These are phyloP conservation scores for Apiotrichum porosum DNA, from an alignment of 1,284 basidiomycete genomes.

Conservation along the genomic window DNA sequence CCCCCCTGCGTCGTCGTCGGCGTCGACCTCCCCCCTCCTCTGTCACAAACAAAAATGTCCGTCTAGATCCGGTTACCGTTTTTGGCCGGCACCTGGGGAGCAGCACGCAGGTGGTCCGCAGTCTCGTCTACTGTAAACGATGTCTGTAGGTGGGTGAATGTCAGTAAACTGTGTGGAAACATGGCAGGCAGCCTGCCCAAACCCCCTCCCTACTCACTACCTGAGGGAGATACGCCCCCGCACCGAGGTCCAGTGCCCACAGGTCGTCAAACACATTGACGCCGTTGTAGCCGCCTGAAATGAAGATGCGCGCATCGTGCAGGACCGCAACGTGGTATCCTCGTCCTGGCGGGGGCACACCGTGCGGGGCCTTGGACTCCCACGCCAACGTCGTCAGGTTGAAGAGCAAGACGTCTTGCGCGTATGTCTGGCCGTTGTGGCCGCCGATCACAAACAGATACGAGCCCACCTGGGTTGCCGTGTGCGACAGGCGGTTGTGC, in stretches of 20 bases:
- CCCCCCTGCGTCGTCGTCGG: not conserved
- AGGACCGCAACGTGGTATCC: conserved; percentile 72
- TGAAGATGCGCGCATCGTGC: conserved; percentile 74
- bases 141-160: conserved; percentile 20
- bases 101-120: conserved; percentile 12
- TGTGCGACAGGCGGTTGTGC: conserved; percentile 75
- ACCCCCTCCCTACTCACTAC: conserved; percentile 55
- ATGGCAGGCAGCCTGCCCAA: too few species aligned
- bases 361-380: conserved; percentile 60
- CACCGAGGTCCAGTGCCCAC: conserved; percentile 75
- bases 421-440: conserved; percentile 74
- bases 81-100: conserved; percentile 4
- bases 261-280: conserved; percentile 76
- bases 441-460: conserved; percentile 86
- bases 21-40: not conserved
- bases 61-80: conserved; percentile 6
- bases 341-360: conserved; percentile 62
- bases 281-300: conserved; percentile 86
- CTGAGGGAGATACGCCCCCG: conserved; percentile 84
- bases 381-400: conserved; percentile 62
- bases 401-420: conserved; percentile 72
- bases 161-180: too few species aligned
- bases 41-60: not conserved
- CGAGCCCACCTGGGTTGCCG: conserved; percentile 85
- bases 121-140: conserved; percentile 43